Evolutionary conservation across 2,329 filamentous ascomycete species (phyloP).

Genomic region (Parastagonospora nodorum): DNA sequence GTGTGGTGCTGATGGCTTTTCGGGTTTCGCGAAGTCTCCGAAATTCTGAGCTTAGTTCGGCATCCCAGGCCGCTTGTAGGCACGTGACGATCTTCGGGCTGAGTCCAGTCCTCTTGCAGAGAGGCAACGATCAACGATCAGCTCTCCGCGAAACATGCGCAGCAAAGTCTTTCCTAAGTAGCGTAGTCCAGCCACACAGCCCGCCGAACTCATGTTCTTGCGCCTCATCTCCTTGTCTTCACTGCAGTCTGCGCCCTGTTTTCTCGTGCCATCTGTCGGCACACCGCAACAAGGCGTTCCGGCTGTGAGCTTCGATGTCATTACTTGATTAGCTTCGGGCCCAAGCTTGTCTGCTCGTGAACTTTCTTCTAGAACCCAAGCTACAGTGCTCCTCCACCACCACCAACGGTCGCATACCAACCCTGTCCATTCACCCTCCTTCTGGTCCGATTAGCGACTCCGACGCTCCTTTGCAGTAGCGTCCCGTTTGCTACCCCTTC

Average conservation of each 20-base stretch:
- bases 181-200: slow-evolving; percentile 1
- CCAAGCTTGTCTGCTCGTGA: slow-evolving; percentile 25
- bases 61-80: not conserved
- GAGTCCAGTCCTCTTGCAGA: not conserved
- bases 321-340: slow-evolving; percentile 27
- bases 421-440: slow-evolving; percentile 17
- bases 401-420: slow-evolving; percentile 16
- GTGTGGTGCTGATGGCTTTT: slow-evolving; percentile 23
- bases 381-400: slow-evolving; percentile 13
- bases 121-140: slow-evolving; percentile 18
- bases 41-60: slow-evolving; percentile 21
- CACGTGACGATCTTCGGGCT: slow-evolving; percentile 10
- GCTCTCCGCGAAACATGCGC: slow-evolving; percentile 12
- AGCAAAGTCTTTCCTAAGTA: slow-evolving; percentile 7
- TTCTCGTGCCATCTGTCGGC: slow-evolving; percentile 1
- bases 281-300: slow-evolving; percentile 10
- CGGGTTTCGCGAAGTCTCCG: slow-evolving; percentile 10
- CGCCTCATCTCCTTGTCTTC: not conserved
- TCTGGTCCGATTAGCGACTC: slow-evolving; percentile 11
- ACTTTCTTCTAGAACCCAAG: slow-evolving; percentile 27
- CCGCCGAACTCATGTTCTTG: not conserved
- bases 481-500: slow-evolving; percentile 9
- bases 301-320: slow-evolving; percentile 21
- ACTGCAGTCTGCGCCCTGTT: not conserved
- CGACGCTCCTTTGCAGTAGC: slow-evolving; percentile 9